These are phyloP conservation scores for Elaeis guineensis DNA, from an alignment of 176 grass and related monocot genomes.

Conservation along the genomic window DNA sequence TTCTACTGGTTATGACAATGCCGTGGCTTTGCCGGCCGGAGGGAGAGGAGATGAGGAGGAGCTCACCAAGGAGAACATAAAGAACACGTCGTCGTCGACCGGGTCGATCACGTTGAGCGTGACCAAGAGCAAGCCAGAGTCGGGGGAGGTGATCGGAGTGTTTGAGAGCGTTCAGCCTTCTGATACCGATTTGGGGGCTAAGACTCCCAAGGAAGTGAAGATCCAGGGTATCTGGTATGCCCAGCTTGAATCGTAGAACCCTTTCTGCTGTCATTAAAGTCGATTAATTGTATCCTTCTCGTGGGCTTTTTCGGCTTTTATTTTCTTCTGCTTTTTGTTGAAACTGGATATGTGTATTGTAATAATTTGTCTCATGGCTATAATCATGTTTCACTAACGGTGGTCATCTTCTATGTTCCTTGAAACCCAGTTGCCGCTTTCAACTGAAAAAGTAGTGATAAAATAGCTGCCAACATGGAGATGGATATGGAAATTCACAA, in stretches of 20 bases:
- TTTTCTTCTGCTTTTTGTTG: no score
- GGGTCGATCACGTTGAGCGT: slow-evolving; percentile 77
- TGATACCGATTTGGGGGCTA: slow-evolving; percentile 75
- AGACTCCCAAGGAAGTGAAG: slow-evolving; percentile 82
- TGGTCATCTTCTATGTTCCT: no score
- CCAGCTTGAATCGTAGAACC: slow-evolving; percentile 35
- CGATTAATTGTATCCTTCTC: no score
- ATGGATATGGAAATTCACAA: no score
- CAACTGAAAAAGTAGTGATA: no score
- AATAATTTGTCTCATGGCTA: no score
- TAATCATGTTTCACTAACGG: no score
- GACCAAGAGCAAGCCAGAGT: slow-evolving; percentile 53
- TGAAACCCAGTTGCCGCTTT: no score
- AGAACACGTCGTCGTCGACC: slow-evolving; percentile 42
- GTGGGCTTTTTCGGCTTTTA: no score
- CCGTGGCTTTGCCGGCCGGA: slow-evolving; percentile 69
- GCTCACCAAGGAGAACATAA: slow-evolving; percentile 74
- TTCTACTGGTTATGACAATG: slow-evolving; percentile 73
- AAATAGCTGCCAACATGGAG: no score
- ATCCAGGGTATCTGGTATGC: slow-evolving; percentile 88
- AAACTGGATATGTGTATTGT: no score
- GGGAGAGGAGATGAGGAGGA: slow-evolving; percentile 89
- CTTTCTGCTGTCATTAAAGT: no score
- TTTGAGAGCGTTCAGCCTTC: slow-evolving; percentile 89
- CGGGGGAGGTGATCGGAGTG: slow-evolving; percentile 67